These are phyloP conservation scores for Cystobasidium pallidum DNA, from an alignment of 1,284 basidiomycete genomes.

Conservation along the genomic window DNA sequence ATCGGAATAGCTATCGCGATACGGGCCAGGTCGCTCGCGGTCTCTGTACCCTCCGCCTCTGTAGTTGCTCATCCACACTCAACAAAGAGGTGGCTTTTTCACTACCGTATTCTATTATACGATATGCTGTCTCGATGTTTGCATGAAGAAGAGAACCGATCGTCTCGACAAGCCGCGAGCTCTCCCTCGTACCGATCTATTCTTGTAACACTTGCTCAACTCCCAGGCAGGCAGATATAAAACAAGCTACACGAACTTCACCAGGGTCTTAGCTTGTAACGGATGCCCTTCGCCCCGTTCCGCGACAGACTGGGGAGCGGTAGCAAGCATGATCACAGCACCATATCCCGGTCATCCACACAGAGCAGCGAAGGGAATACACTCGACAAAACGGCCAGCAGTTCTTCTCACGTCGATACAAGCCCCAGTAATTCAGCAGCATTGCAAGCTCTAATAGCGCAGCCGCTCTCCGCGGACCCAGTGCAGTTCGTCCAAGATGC, in stretches of 20 bases:
- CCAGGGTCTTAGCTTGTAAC: too few species aligned
- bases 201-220: not conserved
- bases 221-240: not conserved
- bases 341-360: not conserved
- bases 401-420: not conserved
- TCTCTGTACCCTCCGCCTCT: slow-evolving; percentile 25
- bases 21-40: slow-evolving; percentile 8
- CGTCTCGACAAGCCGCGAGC: not conserved
- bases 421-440: too few species aligned
- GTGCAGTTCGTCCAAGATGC: slow-evolving; percentile 29
- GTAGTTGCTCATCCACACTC: slow-evolving; percentile 28
- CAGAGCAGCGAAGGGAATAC: not conserved
- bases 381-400: not conserved
- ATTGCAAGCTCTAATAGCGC: slow-evolving; percentile 9
- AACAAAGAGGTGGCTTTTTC: not conserved
- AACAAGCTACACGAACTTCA: too few species aligned
- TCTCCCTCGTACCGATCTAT: slow-evolving; percentile 7
- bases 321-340: slow-evolving; percentile 4
- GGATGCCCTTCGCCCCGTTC: slow-evolving; percentile 15
- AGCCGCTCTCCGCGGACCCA: slow-evolving; percentile 10
- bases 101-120: not conserved
- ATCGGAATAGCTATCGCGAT: slow-evolving; percentile 17
- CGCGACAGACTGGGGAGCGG: slow-evolving; percentile 20
- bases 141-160: slow-evolving; percentile 1
- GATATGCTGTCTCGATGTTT: too few species aligned